Evolutionary conservation across 345 rosid species (phyloP), one percentile per base, ranked within the genome.

Genomic region (Erysimum cheiranthoides): DNA sequence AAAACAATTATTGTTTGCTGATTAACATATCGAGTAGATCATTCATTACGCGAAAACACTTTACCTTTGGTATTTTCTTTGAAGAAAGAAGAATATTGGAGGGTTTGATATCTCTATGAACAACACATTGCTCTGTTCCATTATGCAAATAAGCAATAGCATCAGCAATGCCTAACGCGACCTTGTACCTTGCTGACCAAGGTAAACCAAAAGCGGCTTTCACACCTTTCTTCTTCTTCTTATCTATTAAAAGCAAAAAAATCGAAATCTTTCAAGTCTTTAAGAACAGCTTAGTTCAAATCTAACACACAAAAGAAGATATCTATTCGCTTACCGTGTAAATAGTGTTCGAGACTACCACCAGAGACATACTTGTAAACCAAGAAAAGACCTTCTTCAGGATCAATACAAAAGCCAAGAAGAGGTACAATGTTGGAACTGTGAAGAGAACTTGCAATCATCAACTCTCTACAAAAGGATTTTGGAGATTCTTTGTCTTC

Each of bases 61-160:
- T 81, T 71, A 92, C 97, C 93, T 92, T 92, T 38, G 99, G 94
- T 56, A 52, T 80, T 66, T 84, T 95, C 80, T 92, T 95, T 75
- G 99, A 90, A 21, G 99, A 90, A 77, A 95, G 99, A 52, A 92
- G 97, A 71, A 95, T 89, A 51, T 95, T 95, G 6, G 99, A 95
- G 12, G 99, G 99, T 70, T 95, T 92, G 62, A 95, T 92, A 75
- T 95, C 99, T 81, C 97, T 90, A 14, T 95, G 99, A 70, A 92
- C 99, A 82, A 95, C 93, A 79, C 97, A 92, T 83, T 92, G 89
- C 8, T 90, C 98, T 4, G 97, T 89, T 65, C 97, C 97, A 49
- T 81, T 87, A 80, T 92, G 99, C 80, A 95, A 80, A 79, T 90
- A 95, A 13, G 89, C 87, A n/a, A 95, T 79, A 8, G 99, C 93